phyloP scores from a whole-genome alignment of 805 yeast genomes.

The Starmerella bacillaris region DNA sequence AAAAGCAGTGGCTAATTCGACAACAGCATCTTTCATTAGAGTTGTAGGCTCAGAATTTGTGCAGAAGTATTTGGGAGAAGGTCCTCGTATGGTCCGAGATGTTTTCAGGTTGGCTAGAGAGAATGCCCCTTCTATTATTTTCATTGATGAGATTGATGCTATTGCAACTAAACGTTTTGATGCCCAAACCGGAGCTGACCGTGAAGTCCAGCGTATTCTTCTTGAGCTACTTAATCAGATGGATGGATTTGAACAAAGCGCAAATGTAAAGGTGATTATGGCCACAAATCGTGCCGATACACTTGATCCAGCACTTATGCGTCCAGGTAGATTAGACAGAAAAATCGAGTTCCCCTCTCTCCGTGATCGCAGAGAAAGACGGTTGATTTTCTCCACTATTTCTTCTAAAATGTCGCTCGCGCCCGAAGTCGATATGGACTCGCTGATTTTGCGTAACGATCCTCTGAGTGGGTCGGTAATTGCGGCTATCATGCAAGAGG shows the following conservation, averaged over 20 bases:
- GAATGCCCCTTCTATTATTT: slow-evolving; percentile 89
- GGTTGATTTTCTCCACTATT: slow-evolving; percentile 85
- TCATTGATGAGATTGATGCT: slow-evolving; percentile 97
- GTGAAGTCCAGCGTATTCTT: slow-evolving; percentile 96
- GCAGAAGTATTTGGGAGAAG: slow-evolving; percentile 95
- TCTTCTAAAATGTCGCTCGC: slow-evolving; percentile 96
- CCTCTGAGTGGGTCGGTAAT: slow-evolving; percentile 90
- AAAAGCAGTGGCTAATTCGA: slow-evolving; percentile 93
- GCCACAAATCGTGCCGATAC: slow-evolving; percentile 99
- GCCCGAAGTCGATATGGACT: slow-evolving; percentile 92
- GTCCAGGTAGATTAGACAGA: slow-evolving; percentile 97
- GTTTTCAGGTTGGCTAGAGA: slow-evolving; percentile 94
- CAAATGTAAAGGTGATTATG: slow-evolving; percentile 95
- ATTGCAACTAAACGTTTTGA: slow-evolving; percentile 98
- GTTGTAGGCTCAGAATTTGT: slow-evolving; percentile 97
- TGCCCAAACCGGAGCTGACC: slow-evolving; percentile 98
- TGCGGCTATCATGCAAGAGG: slow-evolving; percentile 99
- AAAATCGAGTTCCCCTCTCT: slow-evolving; percentile 93
- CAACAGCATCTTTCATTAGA: slow-evolving; percentile 89
- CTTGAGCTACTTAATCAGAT: slow-evolving; percentile 91
- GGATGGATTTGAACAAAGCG: slow-evolving; percentile 96
- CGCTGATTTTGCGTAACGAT: slow-evolving; percentile 85
- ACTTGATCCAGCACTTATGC: slow-evolving; percentile 88
- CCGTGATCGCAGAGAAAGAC: slow-evolving; percentile 93
- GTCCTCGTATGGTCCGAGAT: slow-evolving; percentile 98